These are phyloP conservation scores for Cladosporium sp. DNA, from an alignment of 2,329 filamentous ascomycete species.

Conservation along the genomic window DNA sequence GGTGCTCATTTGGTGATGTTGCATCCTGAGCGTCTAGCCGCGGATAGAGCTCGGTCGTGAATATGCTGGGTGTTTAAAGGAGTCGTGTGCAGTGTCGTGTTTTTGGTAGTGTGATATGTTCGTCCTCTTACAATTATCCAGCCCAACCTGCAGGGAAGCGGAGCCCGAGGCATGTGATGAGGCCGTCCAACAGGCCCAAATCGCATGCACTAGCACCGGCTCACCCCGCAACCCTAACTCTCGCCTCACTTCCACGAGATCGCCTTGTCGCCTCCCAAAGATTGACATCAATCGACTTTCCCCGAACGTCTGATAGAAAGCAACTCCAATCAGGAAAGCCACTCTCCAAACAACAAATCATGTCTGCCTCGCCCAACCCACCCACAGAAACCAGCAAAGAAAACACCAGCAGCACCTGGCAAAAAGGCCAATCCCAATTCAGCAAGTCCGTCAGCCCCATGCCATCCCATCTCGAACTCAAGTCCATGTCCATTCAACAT, in stretches of 20 bases:
- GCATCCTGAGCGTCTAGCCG: not conserved
- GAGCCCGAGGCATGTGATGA: no score
- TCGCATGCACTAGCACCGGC: not conserved
- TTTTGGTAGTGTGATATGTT: not conserved
- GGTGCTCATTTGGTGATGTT: not conserved
- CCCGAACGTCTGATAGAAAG: no score
- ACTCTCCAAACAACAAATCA: no score
- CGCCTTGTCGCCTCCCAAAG: not conserved
- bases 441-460: no score
- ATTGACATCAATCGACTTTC: not conserved
- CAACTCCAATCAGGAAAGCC: no score
- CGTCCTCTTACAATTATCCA: not conserved
- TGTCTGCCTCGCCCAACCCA: not conserved
- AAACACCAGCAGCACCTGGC: conserved; percentile 10
- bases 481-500: not conserved
- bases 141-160: conserved; percentile 1
- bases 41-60: not conserved
- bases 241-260: no score
- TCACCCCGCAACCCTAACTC: not conserved
- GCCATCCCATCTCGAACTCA: no score
- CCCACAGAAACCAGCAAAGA: conserved; percentile 7
- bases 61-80: not conserved
- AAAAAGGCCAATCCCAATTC: conserved; percentile 8
- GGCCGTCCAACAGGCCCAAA: no score
- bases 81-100: not conserved